These are phyloP conservation scores for Fragaria nilgerrensis DNA, from an alignment of 306 rosid genomes.

Conservation along the genomic window DNA sequence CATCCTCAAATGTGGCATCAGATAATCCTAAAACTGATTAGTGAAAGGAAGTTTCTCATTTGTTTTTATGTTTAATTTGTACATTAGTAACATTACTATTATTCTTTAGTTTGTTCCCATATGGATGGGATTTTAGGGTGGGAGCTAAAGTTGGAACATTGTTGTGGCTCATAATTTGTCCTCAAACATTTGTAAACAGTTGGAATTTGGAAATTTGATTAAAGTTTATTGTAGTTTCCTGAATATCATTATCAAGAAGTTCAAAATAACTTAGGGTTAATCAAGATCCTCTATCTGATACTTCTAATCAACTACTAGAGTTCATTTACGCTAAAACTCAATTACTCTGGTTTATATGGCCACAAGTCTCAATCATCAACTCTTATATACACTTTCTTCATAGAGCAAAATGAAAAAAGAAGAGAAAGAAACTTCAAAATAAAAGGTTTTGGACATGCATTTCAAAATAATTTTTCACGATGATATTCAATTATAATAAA, in stretches of 20 bases:
- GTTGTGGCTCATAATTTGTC: not conserved
- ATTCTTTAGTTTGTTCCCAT: not conserved
- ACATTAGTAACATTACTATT: not conserved
- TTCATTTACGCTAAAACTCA: not conserved
- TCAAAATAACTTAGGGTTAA: no score
- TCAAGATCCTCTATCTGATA: no score
- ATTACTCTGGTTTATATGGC: not conserved
- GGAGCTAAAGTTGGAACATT: not conserved
- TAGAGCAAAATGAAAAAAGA: not conserved
- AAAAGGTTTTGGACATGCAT: not conserved
- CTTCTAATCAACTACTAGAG: not conserved
- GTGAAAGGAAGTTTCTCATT: not conserved
- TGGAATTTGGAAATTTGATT: not conserved
- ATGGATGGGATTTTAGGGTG: not conserved
- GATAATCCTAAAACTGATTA: not conserved
- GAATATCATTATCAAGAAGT: not conserved
- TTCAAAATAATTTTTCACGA: not conserved
- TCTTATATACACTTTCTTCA: not conserved
- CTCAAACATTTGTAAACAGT: not conserved
- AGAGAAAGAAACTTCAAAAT: not conserved
- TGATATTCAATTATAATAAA: not conserved
- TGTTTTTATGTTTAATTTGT: not conserved
- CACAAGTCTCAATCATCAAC: not conserved
- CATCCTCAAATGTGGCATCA: conserved; percentile 20
- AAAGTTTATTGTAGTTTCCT: not conserved